phyloP scores from a whole-genome alignment of 2,329 filamentous ascomycete genomes.

The Gliomastix tumulicola region DNA sequence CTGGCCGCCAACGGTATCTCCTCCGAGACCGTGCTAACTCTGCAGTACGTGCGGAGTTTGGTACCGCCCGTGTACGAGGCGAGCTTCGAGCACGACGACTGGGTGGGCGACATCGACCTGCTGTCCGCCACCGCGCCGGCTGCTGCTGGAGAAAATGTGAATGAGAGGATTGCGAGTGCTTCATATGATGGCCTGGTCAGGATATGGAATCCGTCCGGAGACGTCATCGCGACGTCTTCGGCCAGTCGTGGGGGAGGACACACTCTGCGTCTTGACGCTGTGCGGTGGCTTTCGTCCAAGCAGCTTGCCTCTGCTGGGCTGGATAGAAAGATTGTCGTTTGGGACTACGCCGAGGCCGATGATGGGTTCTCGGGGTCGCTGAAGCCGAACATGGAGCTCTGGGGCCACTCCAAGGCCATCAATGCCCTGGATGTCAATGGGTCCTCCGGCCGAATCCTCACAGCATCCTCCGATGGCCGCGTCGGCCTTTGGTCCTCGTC shows the following conservation, averaged over 20 bases:
- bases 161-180: slow-evolving; percentile 69
- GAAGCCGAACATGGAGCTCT: slow-evolving; percentile 71
- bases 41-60: slow-evolving; percentile 90
- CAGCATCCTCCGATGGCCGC: slow-evolving; percentile 74
- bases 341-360: slow-evolving; percentile 72
- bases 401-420: slow-evolving; percentile 71
- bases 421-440: slow-evolving; percentile 70
- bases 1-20: slow-evolving; percentile 81
- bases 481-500: slow-evolving; percentile 86
- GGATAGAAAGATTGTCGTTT: slow-evolving; percentile 80
- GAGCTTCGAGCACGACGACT: slow-evolving; percentile 95
- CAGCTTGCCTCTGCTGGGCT: slow-evolving; percentile 78
- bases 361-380: slow-evolving; percentile 55
- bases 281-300: slow-evolving; percentile 70
- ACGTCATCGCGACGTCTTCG: slow-evolving; percentile 71
- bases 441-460: slow-evolving; percentile 70
- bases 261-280: slow-evolving; percentile 70
- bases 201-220: slow-evolving; percentile 85
- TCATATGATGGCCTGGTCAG: slow-evolving; percentile 86
- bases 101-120: slow-evolving; percentile 84
- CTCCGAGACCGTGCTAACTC: slow-evolving; percentile 74
- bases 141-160: slow-evolving; percentile 30
- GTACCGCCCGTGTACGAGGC: slow-evolving; percentile 84
- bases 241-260: slow-evolving; percentile 64
- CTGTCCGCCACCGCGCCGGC: slow-evolving; percentile 61